Base-by-base conservation (phyloP, 495 filamentous ascomycete species). In the Penicillium riverlandense region DNA sequence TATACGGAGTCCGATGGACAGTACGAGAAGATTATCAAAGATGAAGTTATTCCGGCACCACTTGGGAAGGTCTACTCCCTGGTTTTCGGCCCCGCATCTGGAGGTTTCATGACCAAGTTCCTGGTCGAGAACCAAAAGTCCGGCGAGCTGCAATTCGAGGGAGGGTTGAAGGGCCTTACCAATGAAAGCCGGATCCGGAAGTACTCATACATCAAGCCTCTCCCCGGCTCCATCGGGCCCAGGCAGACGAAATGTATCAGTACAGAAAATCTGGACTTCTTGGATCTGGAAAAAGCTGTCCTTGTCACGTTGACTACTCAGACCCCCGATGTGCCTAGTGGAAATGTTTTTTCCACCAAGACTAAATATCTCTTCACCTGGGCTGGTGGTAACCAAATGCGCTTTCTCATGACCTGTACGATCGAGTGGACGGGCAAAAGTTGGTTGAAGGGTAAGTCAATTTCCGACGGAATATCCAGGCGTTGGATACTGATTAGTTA, bases 381-480 rank as follows among this genome's bases (percentile, higher is more conserved):
- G 92, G 90, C 80, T 2, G 73, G 92, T 28, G 81, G 78, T 43
- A 94, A 94, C 51, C 69, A 82, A 16, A 99, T 94, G 0, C 77
- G 87, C 29, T 66, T 99, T 27, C 73, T 90, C 22, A 80, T 88
- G 63, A 95, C 81, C 44, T 96, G 87, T 62, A 83, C 82, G 0
- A 86, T 97, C 38, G 92, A 97, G 57, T 99, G 92, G 92, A 80
- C 85, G 0, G 90, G 92, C 43, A 99, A 99, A 73, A 95, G 88
- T 67, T 99, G 94, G 92, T 61, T 97, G 33, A 97, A 95, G 71
- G 88, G 91, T 96, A 77, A 57, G 69, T 48, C 47, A 11, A 27
- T 4, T 12, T 31, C 41, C 11, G 8, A 22, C 32, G 37, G 43
- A 12, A 38, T 4, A 30, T 44, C 11, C 8, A 7, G 29, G 7